A percentile compares a stretch with the other conserved stretches of the same genome.
Conservation (phyloP, 176 grass and related monocot species). For the Puya raimondii region DNA sequence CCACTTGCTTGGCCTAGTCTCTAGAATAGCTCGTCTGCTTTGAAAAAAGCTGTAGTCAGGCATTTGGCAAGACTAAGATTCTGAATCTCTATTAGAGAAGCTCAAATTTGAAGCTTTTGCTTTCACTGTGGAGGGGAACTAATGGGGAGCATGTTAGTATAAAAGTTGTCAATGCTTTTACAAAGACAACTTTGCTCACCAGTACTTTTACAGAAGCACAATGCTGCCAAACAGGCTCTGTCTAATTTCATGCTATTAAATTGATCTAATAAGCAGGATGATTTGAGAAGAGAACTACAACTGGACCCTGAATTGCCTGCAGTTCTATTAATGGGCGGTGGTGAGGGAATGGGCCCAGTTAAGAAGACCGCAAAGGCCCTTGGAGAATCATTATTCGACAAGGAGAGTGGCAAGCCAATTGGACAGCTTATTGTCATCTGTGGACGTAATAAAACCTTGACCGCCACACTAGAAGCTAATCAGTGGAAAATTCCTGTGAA, state of each 20-base stretch:
- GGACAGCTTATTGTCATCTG: constrained; percentile 95
- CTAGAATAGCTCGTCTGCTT: too few species aligned
- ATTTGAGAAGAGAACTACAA: constrained; percentile 74
- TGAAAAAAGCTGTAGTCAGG: too few species aligned
- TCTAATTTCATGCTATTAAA: not conserved
- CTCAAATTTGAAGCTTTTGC: too few species aligned
- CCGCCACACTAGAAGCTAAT: constrained; percentile 48
- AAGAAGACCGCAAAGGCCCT: constrained; percentile 92
- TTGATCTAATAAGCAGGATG: constrained; percentile 30
- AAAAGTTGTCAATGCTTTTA: too few species aligned
- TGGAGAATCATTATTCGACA: constrained; percentile 70
- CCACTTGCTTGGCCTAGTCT: not conserved
- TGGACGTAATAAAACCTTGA: constrained; percentile 85
- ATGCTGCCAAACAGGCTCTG: too few species aligned
- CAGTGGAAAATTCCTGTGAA: constrained; percentile 92
- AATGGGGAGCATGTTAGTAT: too few species aligned
- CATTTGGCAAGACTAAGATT: not conserved
- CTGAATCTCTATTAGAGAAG: not conserved
- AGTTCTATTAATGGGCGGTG: constrained; percentile 91
- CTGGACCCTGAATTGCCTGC: constrained; percentile 83
- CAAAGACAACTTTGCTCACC: too few species aligned
- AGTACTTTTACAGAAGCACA: too few species aligned
- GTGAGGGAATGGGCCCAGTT: constrained; percentile 98
- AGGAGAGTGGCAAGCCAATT: constrained; percentile 64
- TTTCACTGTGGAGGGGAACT: too few species aligned